These are phyloP conservation scores for Postia placenta DNA, from an alignment of 768 basidiomycete genomes.

Conservation along the genomic window DNA sequence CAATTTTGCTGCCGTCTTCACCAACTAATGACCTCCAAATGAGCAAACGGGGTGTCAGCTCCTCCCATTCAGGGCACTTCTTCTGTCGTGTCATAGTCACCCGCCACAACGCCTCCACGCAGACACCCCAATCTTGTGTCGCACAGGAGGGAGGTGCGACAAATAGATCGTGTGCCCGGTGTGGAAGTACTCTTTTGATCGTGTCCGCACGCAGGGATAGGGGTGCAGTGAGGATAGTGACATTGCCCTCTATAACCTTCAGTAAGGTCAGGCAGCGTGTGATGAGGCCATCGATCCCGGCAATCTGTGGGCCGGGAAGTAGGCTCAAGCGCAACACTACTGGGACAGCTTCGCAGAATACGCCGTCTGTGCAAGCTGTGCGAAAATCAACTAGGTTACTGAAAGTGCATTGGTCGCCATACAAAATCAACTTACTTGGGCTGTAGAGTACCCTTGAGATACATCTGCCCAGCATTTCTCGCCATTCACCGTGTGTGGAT, in stretches of 20 bases:
- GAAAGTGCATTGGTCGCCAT: background rate
- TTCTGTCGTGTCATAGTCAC: conserved; percentile 35
- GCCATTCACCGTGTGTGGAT: conserved; percentile 57
- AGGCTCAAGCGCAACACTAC: conserved; percentile 9
- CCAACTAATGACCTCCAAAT: conserved; percentile 48
- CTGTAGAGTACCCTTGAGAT: conserved; percentile 34
- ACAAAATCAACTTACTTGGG: conserved; percentile 17
- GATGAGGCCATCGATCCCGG: conserved; percentile 2
- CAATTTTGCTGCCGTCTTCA: conserved; percentile 27
- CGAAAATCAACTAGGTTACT: background rate
- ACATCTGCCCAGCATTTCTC: conserved; percentile 46
- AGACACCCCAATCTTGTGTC: conserved; percentile 41
- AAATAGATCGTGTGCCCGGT: conserved; percentile 22
- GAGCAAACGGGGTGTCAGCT: conserved; percentile 47
- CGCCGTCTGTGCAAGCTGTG: conserved; percentile 5
- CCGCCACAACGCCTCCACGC: conserved; percentile 53
- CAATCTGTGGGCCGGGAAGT: conserved; percentile 2
- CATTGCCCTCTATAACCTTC: conserved; percentile 5
- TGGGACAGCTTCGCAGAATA: conserved; percentile 2
- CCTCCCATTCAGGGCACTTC: conserved; percentile 39
- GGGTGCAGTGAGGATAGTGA: conserved; percentile 6
- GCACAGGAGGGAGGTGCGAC: conserved; percentile 23
- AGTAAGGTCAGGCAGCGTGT: conserved; percentile 6
- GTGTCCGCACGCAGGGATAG: background rate
- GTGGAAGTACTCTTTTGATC: conserved; percentile 1